Evolutionary conservation across 2,329 filamentous ascomycete species (phyloP).

Genomic region (Lachnum nothofagi): DNA sequence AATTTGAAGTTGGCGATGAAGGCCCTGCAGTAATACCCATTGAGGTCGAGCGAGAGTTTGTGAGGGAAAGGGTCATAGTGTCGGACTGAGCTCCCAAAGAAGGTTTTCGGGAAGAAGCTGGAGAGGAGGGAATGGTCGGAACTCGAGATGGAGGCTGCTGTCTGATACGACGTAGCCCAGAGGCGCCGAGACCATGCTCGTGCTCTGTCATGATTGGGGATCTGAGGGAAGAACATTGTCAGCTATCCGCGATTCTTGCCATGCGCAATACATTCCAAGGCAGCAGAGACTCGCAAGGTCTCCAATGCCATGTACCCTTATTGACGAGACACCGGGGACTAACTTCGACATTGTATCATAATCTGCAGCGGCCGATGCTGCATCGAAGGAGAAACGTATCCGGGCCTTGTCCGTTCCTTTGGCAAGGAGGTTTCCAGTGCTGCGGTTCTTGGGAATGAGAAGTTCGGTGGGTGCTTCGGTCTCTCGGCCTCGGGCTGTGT

Average conservation of each 20-base stretch:
- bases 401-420: conserved; percentile 50
- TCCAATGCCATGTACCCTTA: conserved; percentile 6
- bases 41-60: conserved; percentile 37
- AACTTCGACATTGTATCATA: conserved; percentile 72
- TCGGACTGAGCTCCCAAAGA: conserved; percentile 59
- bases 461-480: conserved; percentile 21
- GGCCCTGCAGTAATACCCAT: conserved; percentile 46
- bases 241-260: conserved; percentile 16
- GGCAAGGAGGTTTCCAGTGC: conserved; percentile 55
- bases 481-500: conserved; percentile 18
- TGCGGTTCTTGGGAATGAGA: conserved; percentile 58
- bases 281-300: conserved; percentile 18
- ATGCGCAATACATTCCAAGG: conserved; percentile 5
- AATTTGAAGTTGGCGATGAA: conserved; percentile 63
- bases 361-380: conserved; percentile 51
- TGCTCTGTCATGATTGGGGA: conserved; percentile 79
- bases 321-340: conserved; percentile 31
- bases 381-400: conserved; percentile 74
- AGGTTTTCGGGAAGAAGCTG: conserved; percentile 56
- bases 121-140: conserved; percentile 61
- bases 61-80: conserved; percentile 64
- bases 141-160: conserved; percentile 69
- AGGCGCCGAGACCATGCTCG: conserved; percentile 79
- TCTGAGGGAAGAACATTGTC: conserved; percentile 43
- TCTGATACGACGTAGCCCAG: conserved; percentile 87